phyloP scores from a whole-genome alignment of 768 basidiomycete genomes.

The Austroboletus festivus region DNA sequence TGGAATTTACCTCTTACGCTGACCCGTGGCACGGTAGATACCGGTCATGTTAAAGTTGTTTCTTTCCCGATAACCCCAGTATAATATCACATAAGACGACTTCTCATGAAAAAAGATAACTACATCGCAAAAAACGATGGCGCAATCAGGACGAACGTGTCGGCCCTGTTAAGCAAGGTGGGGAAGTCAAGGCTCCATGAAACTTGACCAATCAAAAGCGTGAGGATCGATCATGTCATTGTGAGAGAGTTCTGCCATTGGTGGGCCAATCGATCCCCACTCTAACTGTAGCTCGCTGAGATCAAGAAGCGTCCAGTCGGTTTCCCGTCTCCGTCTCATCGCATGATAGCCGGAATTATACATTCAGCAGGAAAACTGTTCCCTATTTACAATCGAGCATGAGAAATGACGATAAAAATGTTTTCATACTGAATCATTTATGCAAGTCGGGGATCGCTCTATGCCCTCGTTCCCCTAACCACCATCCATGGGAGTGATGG shows the following conservation, averaged over 20 bases:
- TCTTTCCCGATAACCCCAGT: too few relatives aligned
- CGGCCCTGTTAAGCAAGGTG: too few relatives aligned
- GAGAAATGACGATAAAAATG: conserved; percentile 12
- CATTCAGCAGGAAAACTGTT: conserved; percentile 16
- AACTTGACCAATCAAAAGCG: conserved; percentile 5
- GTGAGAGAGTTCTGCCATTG: too few relatives aligned
- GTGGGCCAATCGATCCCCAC: too few relatives aligned
- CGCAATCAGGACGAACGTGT: conserved; percentile 2
- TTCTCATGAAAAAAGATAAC: too few relatives aligned
- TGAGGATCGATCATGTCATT: too few relatives aligned
- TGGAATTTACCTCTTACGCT: too few relatives aligned
- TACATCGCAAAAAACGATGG: too few relatives aligned
- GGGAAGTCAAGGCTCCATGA: not conserved
- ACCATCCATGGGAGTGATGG: conserved; percentile 43
- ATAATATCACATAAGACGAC: too few relatives aligned
- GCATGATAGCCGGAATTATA: not conserved
- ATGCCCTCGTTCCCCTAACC: conserved; percentile 85
- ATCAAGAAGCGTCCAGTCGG: not conserved
- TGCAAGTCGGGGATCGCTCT: conserved; percentile 40
- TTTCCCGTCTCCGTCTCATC: not conserved
- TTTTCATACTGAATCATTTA: conserved; percentile 18
- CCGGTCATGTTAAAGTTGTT: too few relatives aligned
- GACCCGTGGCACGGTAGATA: too few relatives aligned
- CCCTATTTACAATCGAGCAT: conserved; percentile 17
- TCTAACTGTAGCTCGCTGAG: not conserved